Evolutionary conservation across 208 protist species (phyloP), one percentile per base, ranked within the genome.

Genomic region (Leishmania tarentolae): DNA sequence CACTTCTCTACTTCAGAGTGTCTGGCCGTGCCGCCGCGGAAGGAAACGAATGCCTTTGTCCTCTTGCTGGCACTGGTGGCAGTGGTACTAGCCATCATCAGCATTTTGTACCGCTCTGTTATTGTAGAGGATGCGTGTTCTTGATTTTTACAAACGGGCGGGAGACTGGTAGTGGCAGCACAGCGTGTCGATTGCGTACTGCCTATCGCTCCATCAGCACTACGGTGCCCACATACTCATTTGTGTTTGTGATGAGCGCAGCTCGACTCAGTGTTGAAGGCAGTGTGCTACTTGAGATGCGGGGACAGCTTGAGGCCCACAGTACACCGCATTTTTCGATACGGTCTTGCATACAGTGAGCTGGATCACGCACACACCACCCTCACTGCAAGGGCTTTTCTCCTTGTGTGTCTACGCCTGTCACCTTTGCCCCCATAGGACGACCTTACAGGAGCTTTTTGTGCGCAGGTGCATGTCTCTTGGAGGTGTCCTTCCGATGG

Each of bases 1-100:
- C 71, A 68, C 81, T 85, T 66, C 24, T 40, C 76, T 7, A 24
- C 40, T 31, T 77, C 76, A 42, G 69, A 85, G 24, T 85, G 81
- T 21, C 71, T 85, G 11, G 68, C 76, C 2, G 47, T 31, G 9
- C 81, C 81, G 40, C 76, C 81, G 17, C 57, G 37, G 57, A 56
- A 37, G 4, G 81, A 84, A 21, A 85, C 81, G 9, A 75, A 80
- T 40, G 21, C 40, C 0, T 70, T 66, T 24, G 56, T 68, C 21
- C 11, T 78, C 21, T 9, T 80, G 3, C 19, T 74, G 6, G 71
- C 28, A 9, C 65, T 56, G 4, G 57, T 35, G 3, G 56, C 37
- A 21, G 1, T 78, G 52, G 37, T 68, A 37, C 19, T 77, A 42
- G 70, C 57, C 35, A 15, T 81, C n/a, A 52, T 63, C 24, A 1